Evolutionary conservation across 768 basidiomycete species (phyloP).

Genomic region (Epithele typhae): DNA sequence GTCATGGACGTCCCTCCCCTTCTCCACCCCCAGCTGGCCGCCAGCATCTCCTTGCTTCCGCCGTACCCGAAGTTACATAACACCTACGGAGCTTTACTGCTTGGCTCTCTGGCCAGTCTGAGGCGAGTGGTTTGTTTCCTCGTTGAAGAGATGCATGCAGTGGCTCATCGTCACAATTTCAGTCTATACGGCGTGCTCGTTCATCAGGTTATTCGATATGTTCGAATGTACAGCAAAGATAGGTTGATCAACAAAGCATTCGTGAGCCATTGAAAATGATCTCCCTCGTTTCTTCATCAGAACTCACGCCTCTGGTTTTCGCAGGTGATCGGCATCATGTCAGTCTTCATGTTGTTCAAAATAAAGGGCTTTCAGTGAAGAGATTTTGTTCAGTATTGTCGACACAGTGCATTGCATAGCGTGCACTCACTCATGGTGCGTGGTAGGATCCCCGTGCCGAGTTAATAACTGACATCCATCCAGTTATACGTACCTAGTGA

Average conservation of each 20-base stretch:
- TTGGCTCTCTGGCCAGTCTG: not conserved
- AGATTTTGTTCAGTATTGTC: not conserved
- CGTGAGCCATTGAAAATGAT: too few species aligned
- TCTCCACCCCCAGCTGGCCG: too few species aligned
- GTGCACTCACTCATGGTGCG: not conserved
- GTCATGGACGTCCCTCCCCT: too few species aligned
- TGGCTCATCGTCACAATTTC: not conserved
- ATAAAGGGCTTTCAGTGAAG: too few species aligned
- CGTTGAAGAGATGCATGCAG: not conserved
- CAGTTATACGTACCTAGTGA: not conserved
- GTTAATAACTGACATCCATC: not conserved
- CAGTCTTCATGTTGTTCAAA: not conserved
- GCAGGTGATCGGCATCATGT: not conserved
- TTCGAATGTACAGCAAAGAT: not conserved
- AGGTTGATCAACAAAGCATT: not conserved
- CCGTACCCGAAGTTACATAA: not conserved
- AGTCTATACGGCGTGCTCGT: not conserved
- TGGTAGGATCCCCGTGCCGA: not conserved
- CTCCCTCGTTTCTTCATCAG: too few species aligned
- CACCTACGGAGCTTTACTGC: not conserved
- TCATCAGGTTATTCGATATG: not conserved
- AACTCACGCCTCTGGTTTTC: not conserved
- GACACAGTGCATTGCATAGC: not conserved
- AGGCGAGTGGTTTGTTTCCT: not conserved
- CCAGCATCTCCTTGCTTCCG: too few species aligned